Evolutionary conservation across 257 asterid species (phyloP), one percentile per base, ranked within the genome.

Genomic region (Capsicum pubescens): DNA sequence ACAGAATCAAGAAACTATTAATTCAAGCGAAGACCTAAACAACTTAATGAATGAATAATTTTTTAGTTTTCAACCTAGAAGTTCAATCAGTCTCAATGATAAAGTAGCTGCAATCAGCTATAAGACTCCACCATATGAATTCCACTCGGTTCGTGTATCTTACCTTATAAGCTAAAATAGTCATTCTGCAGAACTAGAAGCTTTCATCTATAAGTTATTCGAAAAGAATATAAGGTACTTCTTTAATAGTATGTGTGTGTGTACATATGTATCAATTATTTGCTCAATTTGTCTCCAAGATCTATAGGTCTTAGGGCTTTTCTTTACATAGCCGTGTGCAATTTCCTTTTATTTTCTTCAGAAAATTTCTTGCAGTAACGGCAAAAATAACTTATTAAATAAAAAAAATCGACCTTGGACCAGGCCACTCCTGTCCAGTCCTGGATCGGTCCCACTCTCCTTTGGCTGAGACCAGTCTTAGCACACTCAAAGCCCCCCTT

Each of bases 101-200:
- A 74, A 50, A 74, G 60, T 21, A 48, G 80, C 50, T 19, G 60
- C 60, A 71, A 71, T 71, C 56, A 46, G 79, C 58, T 44, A 71
- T 71, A 71, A 10, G 17, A 71, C 9, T 71, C 26, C 78, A 17
- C 57, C 58, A 9, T 46, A 71, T 71, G 79, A 46, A 5, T 10
- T 71, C 58, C n/a, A 39, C 79, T 67, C 9, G n/a, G 58, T n/a
- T 46, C 6, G 1, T 74, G 60, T 74, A 74, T 74, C 19, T n/a
- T n/a, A 19, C 48, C 32, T 11, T 48, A n/a, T 17, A 46, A n/a
- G 26, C 5, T 48, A 46, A 19, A 70, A 17, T 71, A 46, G 35
- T 11, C 59, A 13, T 19, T 72, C 39, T 6, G 19, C 48, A 32
- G 16, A 74, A 19, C 42, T 48, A 74, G 19, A 74, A 74, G 58